Percentiles rank a stretch among this genome's conserved stretches.
Evolutionary conservation across 441 rosid genomes (phyloP).

Genomic region (Populus trichocarpa): DNA sequence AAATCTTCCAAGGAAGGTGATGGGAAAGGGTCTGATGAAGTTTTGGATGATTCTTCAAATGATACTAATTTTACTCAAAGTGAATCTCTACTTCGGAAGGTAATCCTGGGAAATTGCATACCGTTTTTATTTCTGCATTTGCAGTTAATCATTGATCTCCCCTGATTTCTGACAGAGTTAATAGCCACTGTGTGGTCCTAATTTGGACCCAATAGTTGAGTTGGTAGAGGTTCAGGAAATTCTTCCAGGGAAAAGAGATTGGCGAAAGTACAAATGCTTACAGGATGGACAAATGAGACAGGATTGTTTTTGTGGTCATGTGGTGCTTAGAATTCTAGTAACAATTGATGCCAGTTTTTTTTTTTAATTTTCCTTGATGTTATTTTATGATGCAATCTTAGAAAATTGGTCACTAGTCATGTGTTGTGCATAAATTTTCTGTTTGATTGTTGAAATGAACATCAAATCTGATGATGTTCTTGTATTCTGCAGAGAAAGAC

Average conservation of each 20-base stretch:
- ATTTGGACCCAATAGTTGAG: not conserved
- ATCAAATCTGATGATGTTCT: slow-evolving; percentile 20
- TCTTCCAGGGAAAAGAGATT: not conserved
- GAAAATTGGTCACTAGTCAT: not conserved
- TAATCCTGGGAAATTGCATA: slow-evolving; percentile 24
- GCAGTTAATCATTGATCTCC: not conserved
- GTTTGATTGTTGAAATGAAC: not conserved
- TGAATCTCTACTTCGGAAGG: slow-evolving; percentile 63
- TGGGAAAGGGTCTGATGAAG: slow-evolving; percentile 34
- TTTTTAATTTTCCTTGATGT: not conserved
- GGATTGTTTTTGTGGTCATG: not conserved
- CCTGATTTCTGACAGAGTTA: not conserved
- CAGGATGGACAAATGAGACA: not conserved
- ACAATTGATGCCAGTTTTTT: not conserved
- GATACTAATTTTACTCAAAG: slow-evolving; percentile 25
- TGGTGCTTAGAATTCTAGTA: slow-evolving; percentile 1
- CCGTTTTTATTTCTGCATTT: slow-evolving; percentile 6
- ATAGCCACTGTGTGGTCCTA: slow-evolving; percentile 1
- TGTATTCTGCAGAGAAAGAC: slow-evolving; percentile 59
- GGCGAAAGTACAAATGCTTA: not conserved
- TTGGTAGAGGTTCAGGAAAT: slow-evolving; percentile 6
- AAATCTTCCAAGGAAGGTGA: slow-evolving; percentile 33
- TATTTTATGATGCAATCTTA: not conserved
- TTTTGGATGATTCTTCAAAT: slow-evolving; percentile 33
- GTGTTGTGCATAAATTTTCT: not conserved